A percentile compares a stretch with the other conserved stretches of the same genome.
phyloP scores from a whole-genome alignment of 352 stramenopile genomes.

The Phytophthora cryptogea region DNA sequence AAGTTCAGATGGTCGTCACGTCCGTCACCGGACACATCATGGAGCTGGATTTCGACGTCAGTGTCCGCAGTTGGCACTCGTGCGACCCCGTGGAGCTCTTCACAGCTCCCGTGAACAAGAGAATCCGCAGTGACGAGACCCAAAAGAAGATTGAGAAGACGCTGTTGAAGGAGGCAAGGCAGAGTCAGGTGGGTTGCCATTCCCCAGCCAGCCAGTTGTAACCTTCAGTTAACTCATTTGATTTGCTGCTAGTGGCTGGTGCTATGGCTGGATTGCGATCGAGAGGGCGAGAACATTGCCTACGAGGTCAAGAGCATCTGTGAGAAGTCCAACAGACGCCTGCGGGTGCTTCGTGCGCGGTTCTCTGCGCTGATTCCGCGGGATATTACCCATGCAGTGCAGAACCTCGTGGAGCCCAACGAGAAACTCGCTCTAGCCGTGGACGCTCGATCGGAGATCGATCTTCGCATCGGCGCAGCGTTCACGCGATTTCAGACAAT shows the following conservation, averaged over 20 bases:
- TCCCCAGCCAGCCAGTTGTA: neutral
- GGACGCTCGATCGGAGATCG: constrained; percentile 94
- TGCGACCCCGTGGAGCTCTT: constrained; percentile 96
- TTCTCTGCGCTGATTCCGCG: constrained; percentile 94
- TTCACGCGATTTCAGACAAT: constrained; percentile 97
- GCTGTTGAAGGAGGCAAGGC: constrained; percentile 84
- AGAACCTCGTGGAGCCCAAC: constrained; percentile 80
- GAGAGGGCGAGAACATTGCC: constrained; percentile 99
- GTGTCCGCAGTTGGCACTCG: constrained; percentile 91
- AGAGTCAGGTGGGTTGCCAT: constrained; percentile 60
- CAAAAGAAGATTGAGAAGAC: constrained; percentile 92
- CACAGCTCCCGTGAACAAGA: constrained; percentile 84
- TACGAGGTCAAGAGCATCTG: constrained; percentile 95
- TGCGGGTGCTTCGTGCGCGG: constrained; percentile 88
- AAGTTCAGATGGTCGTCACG: constrained; percentile 93
- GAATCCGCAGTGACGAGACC: constrained; percentile 77
- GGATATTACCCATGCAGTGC: constrained; percentile 90
- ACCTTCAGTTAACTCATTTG: constrained; percentile 6
- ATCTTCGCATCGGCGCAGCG: constrained; percentile 92
- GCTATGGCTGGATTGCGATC: constrained; percentile 99
- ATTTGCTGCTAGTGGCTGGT: constrained; percentile 80
- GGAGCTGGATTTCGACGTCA: constrained; percentile 94
- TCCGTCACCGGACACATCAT: constrained; percentile 99
- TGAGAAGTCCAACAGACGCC: constrained; percentile 60
- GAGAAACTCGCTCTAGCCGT: constrained; percentile 84